phyloP scores from a whole-genome alignment of 108 stramenopile genomes.

The Bacterosira constricta region DNA sequence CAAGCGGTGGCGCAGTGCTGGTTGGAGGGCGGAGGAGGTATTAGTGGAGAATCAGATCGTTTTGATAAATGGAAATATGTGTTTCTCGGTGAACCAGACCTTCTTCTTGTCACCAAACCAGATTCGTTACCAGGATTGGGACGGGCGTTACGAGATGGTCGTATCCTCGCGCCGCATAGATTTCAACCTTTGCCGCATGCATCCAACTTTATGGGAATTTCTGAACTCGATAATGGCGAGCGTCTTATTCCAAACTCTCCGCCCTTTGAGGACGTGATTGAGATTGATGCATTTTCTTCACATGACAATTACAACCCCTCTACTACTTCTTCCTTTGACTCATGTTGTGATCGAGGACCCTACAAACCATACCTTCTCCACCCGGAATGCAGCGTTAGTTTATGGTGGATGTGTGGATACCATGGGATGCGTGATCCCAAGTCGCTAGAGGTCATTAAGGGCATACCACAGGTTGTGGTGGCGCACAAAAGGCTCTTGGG shows the following conservation, averaged over 20 bases:
- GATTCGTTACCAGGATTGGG: conserved; percentile 16
- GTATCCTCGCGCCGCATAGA: conserved; percentile 50
- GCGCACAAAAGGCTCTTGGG: conserved; percentile 13
- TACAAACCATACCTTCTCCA: background rate
- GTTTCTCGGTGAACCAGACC: conserved; percentile 55
- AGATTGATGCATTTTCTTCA: background rate
- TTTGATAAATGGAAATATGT: conserved; percentile 47
- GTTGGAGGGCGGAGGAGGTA: conserved; percentile 20
- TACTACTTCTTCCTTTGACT: background rate
- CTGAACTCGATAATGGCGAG: background rate
- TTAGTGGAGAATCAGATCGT: background rate
- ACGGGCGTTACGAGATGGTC: conserved; percentile 27
- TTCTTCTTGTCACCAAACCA: conserved; percentile 34
- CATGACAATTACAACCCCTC: background rate
- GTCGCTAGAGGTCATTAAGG: background rate
- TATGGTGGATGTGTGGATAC: conserved; percentile 35
- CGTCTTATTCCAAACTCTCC: background rate
- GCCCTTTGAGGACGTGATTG: background rate
- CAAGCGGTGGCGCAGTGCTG: conserved; percentile 11
- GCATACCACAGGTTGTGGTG: background rate
- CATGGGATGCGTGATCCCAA: background rate
- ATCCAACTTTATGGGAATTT: conserved; percentile 24
- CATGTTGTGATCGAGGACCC: conserved; percentile 25
- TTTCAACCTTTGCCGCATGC: conserved; percentile 55
- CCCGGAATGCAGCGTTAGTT: conserved; percentile 5